Base-by-base conservation (phyloP, 2,329 filamentous ascomycete genomes). In the Coniochaeta prunicola region DNA sequence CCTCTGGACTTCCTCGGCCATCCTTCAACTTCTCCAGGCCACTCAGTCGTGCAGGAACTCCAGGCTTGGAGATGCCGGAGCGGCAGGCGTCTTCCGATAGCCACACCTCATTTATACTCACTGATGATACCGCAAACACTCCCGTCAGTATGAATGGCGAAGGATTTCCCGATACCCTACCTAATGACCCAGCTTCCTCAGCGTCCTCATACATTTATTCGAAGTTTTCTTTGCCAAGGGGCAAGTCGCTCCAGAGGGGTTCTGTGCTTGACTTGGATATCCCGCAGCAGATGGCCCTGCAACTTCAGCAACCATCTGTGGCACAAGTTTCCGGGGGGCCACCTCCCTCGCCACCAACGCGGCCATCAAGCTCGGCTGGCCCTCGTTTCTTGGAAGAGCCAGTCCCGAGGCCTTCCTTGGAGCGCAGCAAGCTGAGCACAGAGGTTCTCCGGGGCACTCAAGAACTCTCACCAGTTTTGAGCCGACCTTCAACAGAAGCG, bases 1-100 rank as follows among this genome's bases (percentile, higher is more conserved):
- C 84, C 56, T 96, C 92, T 1, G 80, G 81, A 50, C 68, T 92
- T 36, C 85, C 87, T 13, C 83, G 88, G 17, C 89, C 91, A 0
- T 85, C 89, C 0, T 93, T 96, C 74, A 97, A 99, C 73, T 97
- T 97, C 71, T 97, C 94, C 0, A 84, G 94, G 48, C 94, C 94
- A 0, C 75, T 96, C 61, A 97, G 93, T 71, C 82, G 88, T 68
- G 83, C 86, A 61, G 85, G 85, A 61, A 86, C 82, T 13, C 83
- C 84, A 17, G 74, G 68, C 50, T 75, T 80, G 64, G 83, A 88
- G n/a, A 71, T 75, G 48, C 84, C 85, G 54, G 78, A 79, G 10
- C 78, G 85, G 36, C 85, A 89, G 68, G 77, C 83, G 8, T 88
- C 86, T 21, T 84, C 80, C 5, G 87, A 90, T 65, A 89, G 85